A percentile compares a stretch with the other conserved stretches of the same genome.
phyloP scores from a whole-genome alignment of 768 basidiomycete species.

The Mycena kentingensis region DNA sequence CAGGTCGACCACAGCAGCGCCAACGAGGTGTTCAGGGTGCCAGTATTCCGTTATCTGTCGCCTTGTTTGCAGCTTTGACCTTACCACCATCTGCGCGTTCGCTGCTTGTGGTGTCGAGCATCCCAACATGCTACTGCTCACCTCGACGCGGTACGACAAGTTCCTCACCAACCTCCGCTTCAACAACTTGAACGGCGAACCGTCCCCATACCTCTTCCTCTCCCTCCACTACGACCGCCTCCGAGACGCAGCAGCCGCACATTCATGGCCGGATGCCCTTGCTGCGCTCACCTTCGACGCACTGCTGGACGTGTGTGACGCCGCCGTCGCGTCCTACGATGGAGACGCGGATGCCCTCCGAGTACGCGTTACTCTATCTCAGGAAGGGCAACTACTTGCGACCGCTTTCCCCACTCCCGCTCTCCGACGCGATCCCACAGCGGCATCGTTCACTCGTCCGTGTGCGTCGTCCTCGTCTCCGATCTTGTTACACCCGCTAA shows the following conservation, averaged over 20 bases:
- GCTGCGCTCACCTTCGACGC: constrained; percentile 38
- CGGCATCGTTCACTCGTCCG: constrained; percentile 14
- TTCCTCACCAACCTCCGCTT: constrained; percentile 46
- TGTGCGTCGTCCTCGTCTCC: background rate
- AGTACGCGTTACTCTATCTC: constrained; percentile 46
- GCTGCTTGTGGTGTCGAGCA: background rate
- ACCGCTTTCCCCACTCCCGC: constrained; percentile 9
- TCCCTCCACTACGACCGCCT: constrained; percentile 64
- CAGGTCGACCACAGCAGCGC: too few relatives aligned
- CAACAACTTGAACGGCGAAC: constrained; percentile 58
- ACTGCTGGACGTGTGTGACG: constrained; percentile 48
- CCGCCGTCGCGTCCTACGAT: constrained; percentile 39
- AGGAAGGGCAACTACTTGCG: constrained; percentile 21
- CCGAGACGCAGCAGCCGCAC: constrained; percentile 45
- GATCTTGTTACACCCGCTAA: constrained; percentile 12
- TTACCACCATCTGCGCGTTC: background rate
- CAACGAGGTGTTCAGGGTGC: too few relatives aligned
- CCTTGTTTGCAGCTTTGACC: too few relatives aligned
- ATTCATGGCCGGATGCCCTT: constrained; percentile 49
- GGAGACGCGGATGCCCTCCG: constrained; percentile 22
- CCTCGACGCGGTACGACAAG: constrained; percentile 63
- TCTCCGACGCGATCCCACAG: constrained; percentile 23
- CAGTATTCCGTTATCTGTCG: too few relatives aligned
- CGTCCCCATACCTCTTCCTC: constrained; percentile 65
- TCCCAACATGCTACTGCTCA: constrained; percentile 36